These are phyloP conservation scores for Aureobasidium pullulans DNA, from an alignment of 2,329 filamentous ascomycete genomes.

Conservation along the genomic window DNA sequence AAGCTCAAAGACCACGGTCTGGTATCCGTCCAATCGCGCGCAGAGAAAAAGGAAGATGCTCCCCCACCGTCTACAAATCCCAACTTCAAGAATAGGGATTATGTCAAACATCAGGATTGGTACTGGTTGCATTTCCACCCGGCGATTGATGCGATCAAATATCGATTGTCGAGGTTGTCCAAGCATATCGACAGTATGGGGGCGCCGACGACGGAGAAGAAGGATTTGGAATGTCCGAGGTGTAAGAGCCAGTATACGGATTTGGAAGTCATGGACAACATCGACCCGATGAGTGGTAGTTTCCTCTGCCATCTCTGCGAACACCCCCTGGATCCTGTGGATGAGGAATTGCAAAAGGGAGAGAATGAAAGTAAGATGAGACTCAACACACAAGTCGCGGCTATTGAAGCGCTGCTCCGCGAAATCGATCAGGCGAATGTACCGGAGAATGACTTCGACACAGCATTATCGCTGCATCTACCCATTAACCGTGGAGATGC, in stretches of 20 bases:
- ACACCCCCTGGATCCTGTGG: conserved; percentile 51
- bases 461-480: conserved; percentile 55
- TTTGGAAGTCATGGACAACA: conserved; percentile 77
- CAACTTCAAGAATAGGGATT: conserved; percentile 27
- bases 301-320: conserved; percentile 81
- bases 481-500: conserved; percentile 60
- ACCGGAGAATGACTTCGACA: conserved; percentile 65
- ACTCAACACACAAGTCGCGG: conserved; percentile 72
- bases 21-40: conserved; percentile 62
- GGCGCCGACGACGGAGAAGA: conserved; percentile 71
- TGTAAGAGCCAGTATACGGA: conserved; percentile 84
- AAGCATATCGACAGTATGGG: conserved; percentile 81
- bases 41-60: conserved; percentile 28
- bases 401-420: conserved; percentile 67
- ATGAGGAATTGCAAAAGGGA: conserved; percentile 52
- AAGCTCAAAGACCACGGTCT: conserved; percentile 81
- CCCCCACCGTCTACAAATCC: conserved; percentile 15
- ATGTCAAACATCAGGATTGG: conserved; percentile 59
- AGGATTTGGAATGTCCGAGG: conserved; percentile 77
- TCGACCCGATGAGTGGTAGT: conserved; percentile 42
- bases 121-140: conserved; percentile 96
- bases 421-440: conserved; percentile 69
- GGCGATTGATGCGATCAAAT: conserved; percentile 94
- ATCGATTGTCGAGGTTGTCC: conserved; percentile 79
- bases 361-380: conserved; percentile 59